Conservation (phyloP, 495 filamentous ascomycete genomes). For the Lophium mytilinum region DNA sequence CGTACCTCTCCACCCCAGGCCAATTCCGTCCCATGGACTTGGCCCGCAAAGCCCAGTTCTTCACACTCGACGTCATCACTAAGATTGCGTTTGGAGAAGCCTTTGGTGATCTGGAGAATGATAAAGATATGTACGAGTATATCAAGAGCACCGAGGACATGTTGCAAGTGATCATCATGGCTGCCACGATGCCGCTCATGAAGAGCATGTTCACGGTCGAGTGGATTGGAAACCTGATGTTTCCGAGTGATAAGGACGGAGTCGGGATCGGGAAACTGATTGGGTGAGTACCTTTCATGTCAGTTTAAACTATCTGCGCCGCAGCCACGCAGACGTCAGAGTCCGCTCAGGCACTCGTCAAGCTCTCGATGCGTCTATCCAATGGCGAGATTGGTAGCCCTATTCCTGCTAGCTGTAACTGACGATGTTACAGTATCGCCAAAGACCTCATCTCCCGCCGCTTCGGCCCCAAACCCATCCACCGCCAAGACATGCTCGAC, state of each 20-base stretch:
- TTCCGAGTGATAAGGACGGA: slow-evolving; percentile 30
- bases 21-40: slow-evolving; percentile 33
- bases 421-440: slow-evolving; percentile 10
- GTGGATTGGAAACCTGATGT: slow-evolving; percentile 24
- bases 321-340: neutral
- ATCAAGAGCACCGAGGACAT: slow-evolving; percentile 33
- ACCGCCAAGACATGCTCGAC: slow-evolving; percentile 32
- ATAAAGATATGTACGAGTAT: slow-evolving; percentile 43
- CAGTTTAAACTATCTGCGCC: neutral
- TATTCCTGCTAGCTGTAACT: no score
- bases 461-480: slow-evolving; percentile 22
- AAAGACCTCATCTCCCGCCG: slow-evolving; percentile 23
- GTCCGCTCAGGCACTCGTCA: no score
- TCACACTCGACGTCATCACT: slow-evolving; percentile 40
- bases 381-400: no score
- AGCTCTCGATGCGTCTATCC: no score
- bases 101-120: slow-evolving; percentile 35
- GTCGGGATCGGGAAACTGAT: slow-evolving; percentile 33
- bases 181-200: slow-evolving; percentile 18
- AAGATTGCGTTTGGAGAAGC: slow-evolving; percentile 36
- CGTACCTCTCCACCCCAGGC: slow-evolving; percentile 25
- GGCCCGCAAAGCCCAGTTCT: slow-evolving; percentile 33
- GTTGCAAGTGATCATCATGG: slow-evolving; percentile 20
- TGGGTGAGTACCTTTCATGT: neutral
- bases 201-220: slow-evolving; percentile 24